These are phyloP conservation scores for Rhexocercosporidium sp. DNA, from an alignment of 2,329 filamentous ascomycete genomes.

Conservation along the genomic window DNA sequence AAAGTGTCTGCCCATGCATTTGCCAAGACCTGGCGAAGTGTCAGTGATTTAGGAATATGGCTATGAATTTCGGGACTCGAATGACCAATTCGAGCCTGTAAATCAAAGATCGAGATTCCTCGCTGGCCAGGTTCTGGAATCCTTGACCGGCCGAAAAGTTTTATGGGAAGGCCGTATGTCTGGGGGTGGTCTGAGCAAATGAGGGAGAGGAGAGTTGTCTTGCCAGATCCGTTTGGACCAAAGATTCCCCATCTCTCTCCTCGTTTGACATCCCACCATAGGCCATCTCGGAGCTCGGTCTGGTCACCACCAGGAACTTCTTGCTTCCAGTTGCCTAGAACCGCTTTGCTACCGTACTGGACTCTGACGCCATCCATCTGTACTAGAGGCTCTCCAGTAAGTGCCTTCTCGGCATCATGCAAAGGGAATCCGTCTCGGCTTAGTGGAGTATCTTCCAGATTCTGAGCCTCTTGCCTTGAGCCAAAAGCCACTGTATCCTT, in stretches of 20 bases:
- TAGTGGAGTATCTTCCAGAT: background rate
- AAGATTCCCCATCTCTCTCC: constrained; percentile 93
- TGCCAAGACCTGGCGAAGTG: constrained; percentile 76
- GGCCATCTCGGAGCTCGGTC: constrained; percentile 56
- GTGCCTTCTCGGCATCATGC: constrained; percentile 23
- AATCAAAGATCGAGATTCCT: constrained; percentile 89
- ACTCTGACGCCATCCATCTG: constrained; percentile 88
- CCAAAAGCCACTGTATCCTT: background rate
- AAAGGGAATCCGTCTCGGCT: constrained; percentile 38
- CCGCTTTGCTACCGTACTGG: constrained; percentile 76
- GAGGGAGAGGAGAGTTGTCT: constrained; percentile 91
- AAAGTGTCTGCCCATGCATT: constrained; percentile 93
- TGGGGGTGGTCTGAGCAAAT: constrained; percentile 97
- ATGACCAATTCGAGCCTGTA: constrained; percentile 88
- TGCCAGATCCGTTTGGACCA: constrained; percentile 92
- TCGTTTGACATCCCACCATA: constrained; percentile 82
- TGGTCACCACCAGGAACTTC: constrained; percentile 48
- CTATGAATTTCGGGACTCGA: constrained; percentile 93
- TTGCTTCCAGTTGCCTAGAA: constrained; percentile 81
- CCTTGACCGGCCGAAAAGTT: constrained; percentile 81
- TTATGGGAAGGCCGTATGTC: constrained; percentile 86
- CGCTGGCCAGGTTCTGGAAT: constrained; percentile 70
- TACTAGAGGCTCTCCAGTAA: constrained; percentile 71
- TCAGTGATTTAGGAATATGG: constrained; percentile 82
- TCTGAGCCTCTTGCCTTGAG: background rate